A percentile compares a stretch with the other conserved stretches of the same genome.
These are phyloP conservation scores for Bacterosira constricta DNA, from an alignment of 108 stramenopile species.

Conservation along the genomic window DNA sequence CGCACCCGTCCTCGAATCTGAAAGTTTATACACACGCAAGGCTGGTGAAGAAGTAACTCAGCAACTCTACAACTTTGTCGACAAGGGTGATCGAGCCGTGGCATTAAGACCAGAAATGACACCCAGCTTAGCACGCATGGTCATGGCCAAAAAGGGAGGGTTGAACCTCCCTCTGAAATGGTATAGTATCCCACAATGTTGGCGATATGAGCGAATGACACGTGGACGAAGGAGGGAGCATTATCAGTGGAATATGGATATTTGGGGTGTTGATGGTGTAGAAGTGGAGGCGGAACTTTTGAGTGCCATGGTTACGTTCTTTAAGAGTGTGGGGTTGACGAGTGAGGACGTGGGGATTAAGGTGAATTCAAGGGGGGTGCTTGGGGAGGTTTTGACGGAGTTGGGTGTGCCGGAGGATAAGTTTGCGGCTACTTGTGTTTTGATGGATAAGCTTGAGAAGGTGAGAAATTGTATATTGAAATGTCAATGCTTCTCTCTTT, in stretches of 20 bases:
- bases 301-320: slow-evolving; percentile 92
- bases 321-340: slow-evolving; percentile 85
- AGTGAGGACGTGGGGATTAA: slow-evolving; percentile 96
- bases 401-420: slow-evolving; percentile 92
- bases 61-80: slow-evolving; percentile 97
- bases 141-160: slow-evolving; percentile 94
- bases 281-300: slow-evolving; percentile 95
- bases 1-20: slow-evolving; percentile 94
- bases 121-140: slow-evolving; percentile 96
- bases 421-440: slow-evolving; percentile 95
- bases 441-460: slow-evolving; percentile 99
- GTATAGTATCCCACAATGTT: slow-evolving; percentile 96
- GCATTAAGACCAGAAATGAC: slow-evolving; percentile 97
- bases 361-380: slow-evolving; percentile 90
- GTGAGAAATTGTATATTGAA: slow-evolving; percentile 35
- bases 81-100: slow-evolving; percentile 92
- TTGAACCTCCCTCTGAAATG: slow-evolving; percentile 94
- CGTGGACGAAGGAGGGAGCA: slow-evolving; percentile 97
- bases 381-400: slow-evolving; percentile 86
- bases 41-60: slow-evolving; percentile 98
- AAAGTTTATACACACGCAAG: slow-evolving; percentile 94
- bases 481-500: not conserved
- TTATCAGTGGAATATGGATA: slow-evolving; percentile 99
- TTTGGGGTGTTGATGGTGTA: slow-evolving; percentile 89
- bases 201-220: slow-evolving; percentile 98